Conservation (phyloP, 2,329 filamentous ascomycete genomes). For the Fusarium musae region DNA sequence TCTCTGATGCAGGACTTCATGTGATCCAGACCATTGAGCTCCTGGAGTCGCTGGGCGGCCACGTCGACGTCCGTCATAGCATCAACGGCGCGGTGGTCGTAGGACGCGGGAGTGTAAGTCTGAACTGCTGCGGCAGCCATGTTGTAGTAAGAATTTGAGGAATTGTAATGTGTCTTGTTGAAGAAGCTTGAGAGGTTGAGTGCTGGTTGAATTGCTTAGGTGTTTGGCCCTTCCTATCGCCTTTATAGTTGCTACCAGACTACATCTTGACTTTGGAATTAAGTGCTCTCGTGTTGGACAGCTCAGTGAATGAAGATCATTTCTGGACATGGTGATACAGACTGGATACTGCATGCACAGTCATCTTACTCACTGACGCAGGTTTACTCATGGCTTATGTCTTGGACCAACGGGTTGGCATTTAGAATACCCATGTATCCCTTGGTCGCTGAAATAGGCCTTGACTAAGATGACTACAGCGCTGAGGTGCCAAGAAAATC, state of each 20-base stretch:
- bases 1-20: not conserved
- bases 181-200: not conserved
- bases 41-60: not conserved
- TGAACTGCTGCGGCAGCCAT: not conserved
- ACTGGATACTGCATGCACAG: not conserved
- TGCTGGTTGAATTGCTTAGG: not conserved
- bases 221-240: not conserved
- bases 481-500: not conserved
- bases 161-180: not conserved
- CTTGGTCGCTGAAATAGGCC: not conserved
- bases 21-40: not conserved
- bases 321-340: not conserved
- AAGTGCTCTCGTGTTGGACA: not conserved
- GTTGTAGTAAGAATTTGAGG: not conserved
- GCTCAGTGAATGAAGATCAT: not conserved
- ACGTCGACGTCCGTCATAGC: not conserved
- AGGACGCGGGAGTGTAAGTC: not conserved
- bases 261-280: not conserved
- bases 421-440: too few relatives aligned
- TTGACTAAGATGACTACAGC: not conserved
- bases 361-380: not conserved
- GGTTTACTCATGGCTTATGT: too few relatives aligned
- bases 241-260: not conserved
- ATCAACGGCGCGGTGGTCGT: not conserved
- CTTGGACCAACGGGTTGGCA: not conserved